These are phyloP conservation scores for Nectriaceae sp. DNA, from an alignment of 2,329 filamentous ascomycete genomes.

Conservation along the genomic window DNA sequence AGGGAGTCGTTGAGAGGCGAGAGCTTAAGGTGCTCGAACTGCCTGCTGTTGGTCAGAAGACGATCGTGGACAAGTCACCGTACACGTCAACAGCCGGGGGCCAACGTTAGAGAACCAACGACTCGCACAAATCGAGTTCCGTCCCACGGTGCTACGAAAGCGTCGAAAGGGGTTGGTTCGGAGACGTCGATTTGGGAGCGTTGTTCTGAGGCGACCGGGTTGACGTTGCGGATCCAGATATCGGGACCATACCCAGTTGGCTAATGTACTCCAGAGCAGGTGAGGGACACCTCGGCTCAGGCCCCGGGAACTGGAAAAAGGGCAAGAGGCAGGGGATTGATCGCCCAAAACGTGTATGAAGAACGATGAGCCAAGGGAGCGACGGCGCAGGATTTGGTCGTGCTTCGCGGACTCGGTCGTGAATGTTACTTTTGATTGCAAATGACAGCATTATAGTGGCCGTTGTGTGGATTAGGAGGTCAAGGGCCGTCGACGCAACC, in stretches of 20 bases:
- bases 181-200: no score
- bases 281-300: slow-evolving; percentile 5
- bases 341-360: neutral
- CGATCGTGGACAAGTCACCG: slow-evolving; percentile 14
- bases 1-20: slow-evolving; percentile 10
- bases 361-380: neutral
- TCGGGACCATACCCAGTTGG: neutral
- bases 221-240: neutral
- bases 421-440: slow-evolving; percentile 25
- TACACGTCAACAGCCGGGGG: slow-evolving; percentile 21
- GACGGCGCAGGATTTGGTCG: slow-evolving; percentile 1
- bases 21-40: slow-evolving; percentile 26
- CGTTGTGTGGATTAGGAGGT: slow-evolving; percentile 33
- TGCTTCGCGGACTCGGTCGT: neutral
- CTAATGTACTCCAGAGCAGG: neutral
- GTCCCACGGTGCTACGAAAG: no score
- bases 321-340: neutral
- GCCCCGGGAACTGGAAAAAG: neutral
- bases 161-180: no score
- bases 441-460: slow-evolving; percentile 32
- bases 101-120: slow-evolving; percentile 2
- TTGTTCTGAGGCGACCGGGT: neutral
- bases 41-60: slow-evolving; percentile 28
- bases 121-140: slow-evolving; percentile 6
- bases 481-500: slow-evolving; percentile 22